These are phyloP conservation scores for Cadophora malorum DNA, from an alignment of 2,329 filamentous ascomycete genomes.

Conservation along the genomic window DNA sequence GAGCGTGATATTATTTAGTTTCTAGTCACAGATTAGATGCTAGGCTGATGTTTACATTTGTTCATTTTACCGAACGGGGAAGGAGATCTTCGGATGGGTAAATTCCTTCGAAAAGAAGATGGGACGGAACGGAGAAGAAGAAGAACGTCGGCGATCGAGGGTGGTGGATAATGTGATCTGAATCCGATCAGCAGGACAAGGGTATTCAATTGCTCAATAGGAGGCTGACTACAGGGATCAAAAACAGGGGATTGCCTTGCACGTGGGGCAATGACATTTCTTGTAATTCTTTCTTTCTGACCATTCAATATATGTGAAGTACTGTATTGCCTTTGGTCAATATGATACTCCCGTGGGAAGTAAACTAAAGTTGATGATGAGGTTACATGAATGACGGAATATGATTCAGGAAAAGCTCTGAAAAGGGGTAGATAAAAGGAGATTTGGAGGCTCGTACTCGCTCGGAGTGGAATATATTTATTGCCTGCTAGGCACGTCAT, in stretches of 20 bases:
- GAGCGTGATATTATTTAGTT: background rate
- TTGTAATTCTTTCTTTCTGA: background rate
- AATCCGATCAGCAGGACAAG: conserved; percentile 10
- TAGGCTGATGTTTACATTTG: background rate
- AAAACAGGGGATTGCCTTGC: conserved; percentile 11
- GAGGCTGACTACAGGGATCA: background rate
- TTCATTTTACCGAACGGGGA: background rate
- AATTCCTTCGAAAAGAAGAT: background rate
- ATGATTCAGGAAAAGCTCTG: background rate
- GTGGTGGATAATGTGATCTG: background rate
- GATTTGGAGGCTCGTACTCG: conserved; percentile 7
- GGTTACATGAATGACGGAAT: background rate
- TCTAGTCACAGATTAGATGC: background rate
- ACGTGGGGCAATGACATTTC: conserved; percentile 3
- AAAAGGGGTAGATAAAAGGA: background rate
- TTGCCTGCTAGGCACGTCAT: conserved; percentile 15
- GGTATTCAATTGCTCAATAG: background rate
- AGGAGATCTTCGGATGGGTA: background rate
- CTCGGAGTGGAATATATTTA: conserved; percentile 2
- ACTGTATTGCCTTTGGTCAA: background rate
- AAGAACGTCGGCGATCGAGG: background rate
- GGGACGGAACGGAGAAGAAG: background rate
- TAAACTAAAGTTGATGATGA: background rate
- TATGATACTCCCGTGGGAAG: background rate
- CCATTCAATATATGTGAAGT: background rate